These are phyloP conservation scores for Ogataea nitratoaversa DNA, from an alignment of 805 yeast species.

Conservation along the genomic window DNA sequence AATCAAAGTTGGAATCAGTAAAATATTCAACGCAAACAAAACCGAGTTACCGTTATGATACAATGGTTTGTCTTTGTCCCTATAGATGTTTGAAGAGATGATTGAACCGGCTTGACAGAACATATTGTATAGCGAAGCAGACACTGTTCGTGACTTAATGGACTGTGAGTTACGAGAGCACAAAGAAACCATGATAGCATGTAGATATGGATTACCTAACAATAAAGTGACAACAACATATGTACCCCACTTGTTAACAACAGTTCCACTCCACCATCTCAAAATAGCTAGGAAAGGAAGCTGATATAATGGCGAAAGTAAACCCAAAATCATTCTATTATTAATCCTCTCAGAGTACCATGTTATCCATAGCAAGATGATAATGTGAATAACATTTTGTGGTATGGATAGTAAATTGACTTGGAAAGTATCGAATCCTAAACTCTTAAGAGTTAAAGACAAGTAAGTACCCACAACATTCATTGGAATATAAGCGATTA, in stretches of 20 bases:
- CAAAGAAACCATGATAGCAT: constrained; percentile 56
- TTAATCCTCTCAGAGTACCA: constrained; percentile 34
- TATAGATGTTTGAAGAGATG: constrained; percentile 51
- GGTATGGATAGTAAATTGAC: no score
- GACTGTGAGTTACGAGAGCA: constrained; percentile 59
- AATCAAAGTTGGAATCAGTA: constrained; percentile 26
- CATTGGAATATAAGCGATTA: no score
- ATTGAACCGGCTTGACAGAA: constrained; percentile 57
- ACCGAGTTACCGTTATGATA: constrained; percentile 54
- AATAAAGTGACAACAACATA: constrained; percentile 21
- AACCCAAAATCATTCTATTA: constrained; percentile 20
- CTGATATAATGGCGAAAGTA: constrained; percentile 25
- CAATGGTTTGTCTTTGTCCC: constrained; percentile 52
- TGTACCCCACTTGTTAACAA: constrained; percentile 26
- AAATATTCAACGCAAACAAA: constrained; percentile 33
- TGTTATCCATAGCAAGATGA: constrained; percentile 30
- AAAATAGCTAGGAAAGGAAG: constrained; percentile 24
- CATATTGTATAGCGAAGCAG: constrained; percentile 64
- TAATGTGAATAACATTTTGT: no score
- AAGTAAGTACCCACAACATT: no score
- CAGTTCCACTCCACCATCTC: constrained; percentile 27
- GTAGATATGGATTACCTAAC: constrained; percentile 45
- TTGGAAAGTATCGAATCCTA: no score
- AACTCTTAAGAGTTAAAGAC: no score
- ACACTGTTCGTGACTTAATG: constrained; percentile 59